Percentiles rank a stretch among this genome's conserved stretches.
Conservation (phyloP, 2,329 filamentous ascomycete genomes). For the Clonostachys solani region DNA sequence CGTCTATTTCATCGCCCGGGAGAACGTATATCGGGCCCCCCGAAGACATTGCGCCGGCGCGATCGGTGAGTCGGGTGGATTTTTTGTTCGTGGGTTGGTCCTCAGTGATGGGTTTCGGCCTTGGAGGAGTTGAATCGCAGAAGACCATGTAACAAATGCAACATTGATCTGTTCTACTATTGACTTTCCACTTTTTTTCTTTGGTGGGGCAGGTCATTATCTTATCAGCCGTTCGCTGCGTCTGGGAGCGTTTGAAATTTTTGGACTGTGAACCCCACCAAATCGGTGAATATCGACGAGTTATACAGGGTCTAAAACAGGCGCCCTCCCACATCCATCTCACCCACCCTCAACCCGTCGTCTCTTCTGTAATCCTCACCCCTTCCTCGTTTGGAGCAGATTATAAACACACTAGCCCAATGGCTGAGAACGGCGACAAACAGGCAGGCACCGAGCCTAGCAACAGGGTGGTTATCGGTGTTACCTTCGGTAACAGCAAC, state of each 20-base stretch:
- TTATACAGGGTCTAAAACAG: background rate
- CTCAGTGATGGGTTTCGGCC: no score
- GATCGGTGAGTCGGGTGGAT: background rate
- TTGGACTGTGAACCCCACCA: no score
- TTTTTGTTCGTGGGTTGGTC: background rate
- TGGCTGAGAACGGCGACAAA: slow-evolving; percentile 41
- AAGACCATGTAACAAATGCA: no score
- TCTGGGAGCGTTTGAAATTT: no score
- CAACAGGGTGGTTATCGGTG: slow-evolving; percentile 76
- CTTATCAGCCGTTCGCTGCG: no score
- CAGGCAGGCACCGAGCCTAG: slow-evolving; percentile 45
- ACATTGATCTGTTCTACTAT: no score
- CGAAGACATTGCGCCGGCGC: slow-evolving; percentile 15
- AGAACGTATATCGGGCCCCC: slow-evolving; percentile 58
- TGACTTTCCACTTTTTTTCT: no score
- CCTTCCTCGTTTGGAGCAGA: slow-evolving; percentile 5
- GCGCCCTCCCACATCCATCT: slow-evolving; percentile 6
- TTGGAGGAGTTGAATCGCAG: no score
- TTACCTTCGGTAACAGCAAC: slow-evolving; percentile 98
- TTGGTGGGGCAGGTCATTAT: no score
- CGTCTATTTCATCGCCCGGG: slow-evolving; percentile 73
- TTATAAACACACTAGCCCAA: slow-evolving; percentile 13
- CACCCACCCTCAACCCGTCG: background rate
- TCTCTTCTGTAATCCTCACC: slow-evolving; percentile 2
- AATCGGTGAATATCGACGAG: no score